Conservation (phyloP, 345 rosid species). For the Boechera retrofracta region DNA sequence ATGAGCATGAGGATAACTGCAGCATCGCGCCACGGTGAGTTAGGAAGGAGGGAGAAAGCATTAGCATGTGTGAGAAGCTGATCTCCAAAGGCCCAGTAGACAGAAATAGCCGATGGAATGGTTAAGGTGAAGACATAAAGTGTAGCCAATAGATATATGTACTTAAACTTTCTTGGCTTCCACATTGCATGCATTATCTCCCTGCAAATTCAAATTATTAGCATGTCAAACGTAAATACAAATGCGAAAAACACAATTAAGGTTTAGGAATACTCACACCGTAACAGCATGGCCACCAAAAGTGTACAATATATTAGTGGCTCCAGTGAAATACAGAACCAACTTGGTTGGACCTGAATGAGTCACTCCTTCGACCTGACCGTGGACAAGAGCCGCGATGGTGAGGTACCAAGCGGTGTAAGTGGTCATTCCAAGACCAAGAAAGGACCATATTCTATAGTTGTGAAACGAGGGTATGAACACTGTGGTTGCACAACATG, state of each 20-base stretch:
- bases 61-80: slow-evolving; percentile 75
- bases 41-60: slow-evolving; percentile 78
- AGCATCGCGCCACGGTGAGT: slow-evolving; percentile 67
- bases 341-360: slow-evolving; percentile 66
- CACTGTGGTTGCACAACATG: slow-evolving; percentile 84
- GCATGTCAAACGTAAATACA: background rate
- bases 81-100: slow-evolving; percentile 91
- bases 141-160: slow-evolving; percentile 74
- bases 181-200: slow-evolving; percentile 95
- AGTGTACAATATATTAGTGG: slow-evolving; percentile 86
- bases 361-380: slow-evolving; percentile 70
- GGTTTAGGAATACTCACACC: slow-evolving; percentile 56
- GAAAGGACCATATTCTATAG: slow-evolving; percentile 86
- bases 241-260: background rate
- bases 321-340: slow-evolving; percentile 86
- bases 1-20: slow-evolving; percentile 83
- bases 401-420: slow-evolving; percentile 93
- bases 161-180: slow-evolving; percentile 88
- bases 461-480: slow-evolving; percentile 85
- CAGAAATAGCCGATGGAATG: slow-evolving; percentile 71
- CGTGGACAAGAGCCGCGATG: slow-evolving; percentile 63
- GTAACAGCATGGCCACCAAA: slow-evolving; percentile 94
- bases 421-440: slow-evolving; percentile 86
- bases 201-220: slow-evolving; percentile 42
- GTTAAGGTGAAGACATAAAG: slow-evolving; percentile 83